Evolutionary conservation across 129 eudicot species (phyloP), one percentile per base, ranked within the genome.

Genomic region (Ambrosia artemisiifolia): DNA sequence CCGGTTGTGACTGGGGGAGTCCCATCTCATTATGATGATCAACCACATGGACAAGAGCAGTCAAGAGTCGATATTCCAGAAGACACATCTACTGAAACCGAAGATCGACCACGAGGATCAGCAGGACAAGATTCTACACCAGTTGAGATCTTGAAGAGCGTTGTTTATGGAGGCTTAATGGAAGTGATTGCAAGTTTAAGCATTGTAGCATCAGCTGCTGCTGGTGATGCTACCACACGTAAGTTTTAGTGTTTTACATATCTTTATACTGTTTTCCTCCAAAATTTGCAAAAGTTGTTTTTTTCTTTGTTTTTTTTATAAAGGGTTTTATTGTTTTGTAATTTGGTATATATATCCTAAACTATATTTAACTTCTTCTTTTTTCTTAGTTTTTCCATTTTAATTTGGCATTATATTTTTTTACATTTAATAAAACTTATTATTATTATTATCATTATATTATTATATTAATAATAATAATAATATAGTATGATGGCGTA

Each of bases 121-220:
- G 35, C 6, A 61, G 11, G 70, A 48, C 75, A 60, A 70, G 60
- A 40, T 68, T 78, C 83, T 12, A 68, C 50, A 32, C n/a, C 80
- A 20, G 16, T 74, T 33, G 85, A 84, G 75, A 77, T 87, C 38
- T 49, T 81, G 67, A 81, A 81, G 75, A 83, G 95, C 78, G 61
- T 80, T 1, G 83, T 80, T 0, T 79, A 81, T 50, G 88, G 85
- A 60, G 87, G 89, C 42, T 64, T 84, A 62, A 74, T 74, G 78
- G 78, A 74, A 30, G 73, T 54, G 49, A 82, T 83, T 11, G 61
- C 91, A 54, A 86, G 89, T 82, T 69, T 85, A 72, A 69, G 87
- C 5, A 40, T 84, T 16, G 84, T 84, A 2, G 81, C 87, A 16
- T 83, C 89, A 70, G 91, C 89, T 16, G 86, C 85, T 46, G 96